These are phyloP conservation scores for Fusarium camptoceras DNA, from an alignment of 2,329 filamentous ascomycete genomes.

Conservation along the genomic window DNA sequence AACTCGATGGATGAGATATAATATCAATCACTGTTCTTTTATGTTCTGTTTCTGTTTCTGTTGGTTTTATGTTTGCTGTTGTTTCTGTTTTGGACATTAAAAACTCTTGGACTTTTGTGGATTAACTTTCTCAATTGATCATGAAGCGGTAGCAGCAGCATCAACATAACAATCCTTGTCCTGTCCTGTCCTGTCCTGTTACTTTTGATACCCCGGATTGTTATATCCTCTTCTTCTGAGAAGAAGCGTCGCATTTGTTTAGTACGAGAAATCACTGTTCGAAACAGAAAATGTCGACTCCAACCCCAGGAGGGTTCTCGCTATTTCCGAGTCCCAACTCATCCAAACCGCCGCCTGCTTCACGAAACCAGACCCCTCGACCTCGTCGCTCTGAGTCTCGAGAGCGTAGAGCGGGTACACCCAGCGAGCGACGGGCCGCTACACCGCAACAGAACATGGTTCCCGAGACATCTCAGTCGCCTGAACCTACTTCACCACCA, in stretches of 20 bases:
- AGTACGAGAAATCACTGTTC: slow-evolving; percentile 24
- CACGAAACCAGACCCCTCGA: slow-evolving; percentile 57
- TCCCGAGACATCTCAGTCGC: slow-evolving; percentile 31
- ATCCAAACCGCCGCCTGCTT: slow-evolving; percentile 47
- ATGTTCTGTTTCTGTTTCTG: slow-evolving; percentile 5
- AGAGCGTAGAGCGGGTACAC: slow-evolving; percentile 53
- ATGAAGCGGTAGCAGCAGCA: slow-evolving; percentile 47
- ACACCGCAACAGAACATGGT: slow-evolving; percentile 39
- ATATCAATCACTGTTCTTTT: slow-evolving; percentile 19
- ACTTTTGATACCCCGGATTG: slow-evolving; percentile 31
- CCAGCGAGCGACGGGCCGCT: slow-evolving; percentile 48
- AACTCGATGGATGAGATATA: slow-evolving; percentile 21
- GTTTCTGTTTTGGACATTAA: slow-evolving; percentile 1
- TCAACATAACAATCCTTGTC: background rate
- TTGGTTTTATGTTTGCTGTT: slow-evolving; percentile 7
- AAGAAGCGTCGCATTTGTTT: slow-evolving; percentile 34
- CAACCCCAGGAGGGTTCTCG: slow-evolving; percentile 64
- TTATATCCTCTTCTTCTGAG: slow-evolving; percentile 41
- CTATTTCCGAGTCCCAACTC: slow-evolving; percentile 66
- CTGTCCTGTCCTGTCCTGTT: background rate
- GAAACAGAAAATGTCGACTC: slow-evolving; percentile 54
- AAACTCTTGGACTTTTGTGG: background rate
- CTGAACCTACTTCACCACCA: slow-evolving; percentile 41
- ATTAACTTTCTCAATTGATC: slow-evolving; percentile 12
- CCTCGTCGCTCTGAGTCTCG: slow-evolving; percentile 53